These are phyloP conservation scores for Cutaneotrichosporon sp. DNA, from an alignment of 1,284 basidiomycete species.

Conservation along the genomic window DNA sequence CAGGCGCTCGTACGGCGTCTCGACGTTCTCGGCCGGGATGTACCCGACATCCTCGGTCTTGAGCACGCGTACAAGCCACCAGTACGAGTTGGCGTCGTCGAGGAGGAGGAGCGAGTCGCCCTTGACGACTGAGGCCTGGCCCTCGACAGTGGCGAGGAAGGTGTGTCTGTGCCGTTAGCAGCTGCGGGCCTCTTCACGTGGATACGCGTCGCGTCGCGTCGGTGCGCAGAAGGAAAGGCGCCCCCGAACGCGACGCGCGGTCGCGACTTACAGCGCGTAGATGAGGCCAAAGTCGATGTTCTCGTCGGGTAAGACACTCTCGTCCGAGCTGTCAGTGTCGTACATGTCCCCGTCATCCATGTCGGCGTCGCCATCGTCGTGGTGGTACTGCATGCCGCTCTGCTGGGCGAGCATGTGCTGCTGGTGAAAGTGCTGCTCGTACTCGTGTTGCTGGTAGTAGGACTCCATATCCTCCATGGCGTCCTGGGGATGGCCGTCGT, in stretches of 20 bases:
- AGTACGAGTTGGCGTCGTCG: constrained; percentile 96
- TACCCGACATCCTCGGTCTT: constrained; percentile 99
- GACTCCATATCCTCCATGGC: constrained; percentile 27
- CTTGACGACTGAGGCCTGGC: constrained; percentile 94
- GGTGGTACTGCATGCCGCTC: constrained; percentile 19
- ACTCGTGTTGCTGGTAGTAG: constrained; percentile 23
- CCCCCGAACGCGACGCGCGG: not conserved
- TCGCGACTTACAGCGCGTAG: constrained; percentile 55
- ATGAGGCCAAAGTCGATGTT: constrained; percentile 59
- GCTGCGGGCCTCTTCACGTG: not conserved
- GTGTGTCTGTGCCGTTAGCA: constrained; percentile 61
- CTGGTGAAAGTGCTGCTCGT: constrained; percentile 24
- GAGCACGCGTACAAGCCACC: constrained; percentile 95
- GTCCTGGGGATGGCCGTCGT: constrained; percentile 25
- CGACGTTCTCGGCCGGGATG: constrained; percentile 98
- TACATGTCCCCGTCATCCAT: constrained; percentile 41
- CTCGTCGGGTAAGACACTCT: constrained; percentile 56
- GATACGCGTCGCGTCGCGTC: not conserved
- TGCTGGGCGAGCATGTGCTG: constrained; percentile 47
- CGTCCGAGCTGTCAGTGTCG: constrained; percentile 46
- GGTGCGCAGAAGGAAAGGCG: not conserved
- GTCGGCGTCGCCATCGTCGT: constrained; percentile 21
- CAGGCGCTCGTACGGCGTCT: constrained; percentile 94
- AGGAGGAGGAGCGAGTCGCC: constrained; percentile 90
- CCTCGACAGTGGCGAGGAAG: constrained; percentile 93